Percentiles rank a stretch among this genome's conserved stretches.
Conservation (phyloP, 2,329 filamentous ascomycete species). For the Cladorrhinum sp. region DNA sequence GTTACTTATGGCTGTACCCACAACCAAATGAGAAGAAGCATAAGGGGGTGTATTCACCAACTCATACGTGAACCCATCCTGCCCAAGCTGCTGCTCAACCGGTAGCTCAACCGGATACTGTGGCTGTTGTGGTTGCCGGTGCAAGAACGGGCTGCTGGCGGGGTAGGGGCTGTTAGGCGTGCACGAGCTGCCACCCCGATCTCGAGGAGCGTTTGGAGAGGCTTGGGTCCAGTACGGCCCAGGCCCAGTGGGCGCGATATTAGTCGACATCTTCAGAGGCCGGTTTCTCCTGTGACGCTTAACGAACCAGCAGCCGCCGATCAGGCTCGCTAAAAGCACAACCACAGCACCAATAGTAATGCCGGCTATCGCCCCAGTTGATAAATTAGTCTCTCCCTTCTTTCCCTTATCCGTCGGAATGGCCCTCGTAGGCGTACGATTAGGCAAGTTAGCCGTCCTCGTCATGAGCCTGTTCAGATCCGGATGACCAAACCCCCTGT, state of each 20-base stretch:
- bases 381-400: conserved; percentile 25
- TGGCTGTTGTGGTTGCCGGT: not conserved
- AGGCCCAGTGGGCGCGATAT: not conserved
- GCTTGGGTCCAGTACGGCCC: not conserved
- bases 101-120: conserved; percentile 12
- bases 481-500: conserved; percentile 45
- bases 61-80: conserved; percentile 19
- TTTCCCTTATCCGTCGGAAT: conserved; percentile 28
- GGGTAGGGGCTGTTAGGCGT: not conserved
- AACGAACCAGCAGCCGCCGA: conserved; percentile 33
- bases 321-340: conserved; percentile 29
- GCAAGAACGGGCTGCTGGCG: conserved; percentile 1
- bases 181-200: not conserved
- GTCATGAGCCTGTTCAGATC: conserved; percentile 55
- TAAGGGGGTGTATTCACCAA: conserved; percentile 2
- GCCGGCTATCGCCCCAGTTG: conserved; percentile 42
- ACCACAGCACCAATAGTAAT: conserved; percentile 40
- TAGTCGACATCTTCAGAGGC: not conserved
- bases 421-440: conserved; percentile 50
- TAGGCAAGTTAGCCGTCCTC: conserved; percentile 43
- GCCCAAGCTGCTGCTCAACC: not conserved
- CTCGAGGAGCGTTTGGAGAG: not conserved
- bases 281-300: conserved; percentile 20
- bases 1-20: not conserved
- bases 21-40: not conserved